Percentiles rank a stretch among this genome's conserved stretches.
Conservation (phyloP, 805 yeast species). For the Wickerhamomyces pijperi region DNA sequence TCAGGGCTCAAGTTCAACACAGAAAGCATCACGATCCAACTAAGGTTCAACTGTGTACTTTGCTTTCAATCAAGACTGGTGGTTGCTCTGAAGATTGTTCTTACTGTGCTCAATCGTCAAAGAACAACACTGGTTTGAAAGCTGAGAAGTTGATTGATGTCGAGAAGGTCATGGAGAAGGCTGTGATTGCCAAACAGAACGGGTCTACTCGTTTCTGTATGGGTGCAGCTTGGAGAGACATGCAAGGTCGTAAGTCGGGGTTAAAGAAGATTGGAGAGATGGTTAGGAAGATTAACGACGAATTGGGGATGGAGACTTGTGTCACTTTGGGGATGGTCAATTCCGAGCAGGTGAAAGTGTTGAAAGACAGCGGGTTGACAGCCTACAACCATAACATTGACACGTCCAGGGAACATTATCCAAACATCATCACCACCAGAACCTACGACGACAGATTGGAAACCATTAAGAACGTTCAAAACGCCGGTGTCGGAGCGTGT, state of each 20-base stretch:
- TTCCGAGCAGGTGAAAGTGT: constrained; percentile 45
- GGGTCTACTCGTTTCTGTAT: constrained; percentile 74
- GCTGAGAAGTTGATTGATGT: constrained; percentile 53
- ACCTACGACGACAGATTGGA: constrained; percentile 58
- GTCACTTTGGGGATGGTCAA: constrained; percentile 75
- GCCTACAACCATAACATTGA: constrained; percentile 79
- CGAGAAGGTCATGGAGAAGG: constrained; percentile 55
- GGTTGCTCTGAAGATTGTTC: constrained; percentile 79
- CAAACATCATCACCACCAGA: constrained; percentile 61
- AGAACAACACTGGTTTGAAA: constrained; percentile 59
- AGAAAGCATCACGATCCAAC: constrained; percentile 55
- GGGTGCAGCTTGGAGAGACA: constrained; percentile 87
- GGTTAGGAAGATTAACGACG: constrained; percentile 47
- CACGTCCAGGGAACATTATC: constrained; percentile 68
- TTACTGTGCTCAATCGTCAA: constrained; percentile 67
- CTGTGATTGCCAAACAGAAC: constrained; percentile 51
- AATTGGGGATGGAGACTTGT: constrained; percentile 64
- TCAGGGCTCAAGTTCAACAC: constrained; percentile 54
- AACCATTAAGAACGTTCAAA: constrained; percentile 54
- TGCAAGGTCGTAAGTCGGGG: constrained; percentile 66
- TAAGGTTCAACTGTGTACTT: constrained; percentile 66
- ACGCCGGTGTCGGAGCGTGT: constrained; percentile 57
- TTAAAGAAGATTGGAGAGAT: constrained; percentile 50
- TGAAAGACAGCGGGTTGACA: constrained; percentile 63
- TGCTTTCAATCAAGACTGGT: constrained; percentile 66